These are phyloP conservation scores for Podila epicladia DNA, from an alignment of 192 early-diverging fungal genomes.

Conservation along the genomic window DNA sequence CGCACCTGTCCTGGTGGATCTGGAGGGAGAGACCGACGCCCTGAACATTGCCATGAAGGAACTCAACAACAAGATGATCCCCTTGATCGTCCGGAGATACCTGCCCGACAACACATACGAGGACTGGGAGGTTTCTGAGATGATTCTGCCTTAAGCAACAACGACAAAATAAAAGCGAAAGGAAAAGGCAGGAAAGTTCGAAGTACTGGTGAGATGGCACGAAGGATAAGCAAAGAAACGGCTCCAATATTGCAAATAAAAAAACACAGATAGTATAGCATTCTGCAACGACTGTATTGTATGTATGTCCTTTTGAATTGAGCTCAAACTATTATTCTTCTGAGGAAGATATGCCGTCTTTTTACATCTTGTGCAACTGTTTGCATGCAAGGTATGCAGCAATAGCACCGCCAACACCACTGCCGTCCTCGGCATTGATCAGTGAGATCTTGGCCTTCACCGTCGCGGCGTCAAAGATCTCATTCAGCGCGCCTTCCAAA, in stretches of 20 bases:
- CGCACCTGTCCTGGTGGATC: constrained; percentile 97
- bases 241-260: too few relatives aligned
- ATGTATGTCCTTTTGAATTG: too few relatives aligned
- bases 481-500: constrained; percentile 77
- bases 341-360: too few relatives aligned
- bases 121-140: constrained; percentile 93
- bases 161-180: not conserved
- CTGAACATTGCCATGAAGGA: constrained; percentile 96
- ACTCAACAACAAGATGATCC: constrained; percentile 91
- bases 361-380: too few relatives aligned
- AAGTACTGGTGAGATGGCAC: too few relatives aligned
- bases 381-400: constrained; percentile 64
- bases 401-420: constrained; percentile 81
- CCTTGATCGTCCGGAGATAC: constrained; percentile 91
- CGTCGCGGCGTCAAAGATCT: constrained; percentile 68
- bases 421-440: constrained; percentile 80
- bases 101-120: constrained; percentile 94
- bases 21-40: constrained; percentile 94
- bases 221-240: too few relatives aligned
- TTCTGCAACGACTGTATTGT: too few relatives aligned
- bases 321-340: too few relatives aligned
- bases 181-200: not conserved
- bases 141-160: constrained; percentile 67
- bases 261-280: too few relatives aligned
- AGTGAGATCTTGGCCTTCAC: constrained; percentile 66